phyloP scores from a whole-genome alignment of 169 alveolate species.

The Plasmodium vinckei region DNA sequence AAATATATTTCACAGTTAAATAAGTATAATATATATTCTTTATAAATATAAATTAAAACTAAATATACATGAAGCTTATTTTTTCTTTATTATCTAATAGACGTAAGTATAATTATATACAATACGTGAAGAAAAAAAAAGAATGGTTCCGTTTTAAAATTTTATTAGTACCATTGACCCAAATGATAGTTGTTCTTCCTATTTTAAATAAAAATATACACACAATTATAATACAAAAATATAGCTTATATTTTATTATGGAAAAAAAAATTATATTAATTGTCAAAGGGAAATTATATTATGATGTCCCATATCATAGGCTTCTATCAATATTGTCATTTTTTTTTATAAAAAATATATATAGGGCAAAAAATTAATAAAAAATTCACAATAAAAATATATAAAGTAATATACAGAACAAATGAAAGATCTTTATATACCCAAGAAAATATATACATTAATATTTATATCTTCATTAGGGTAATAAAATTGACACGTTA shows the following conservation, averaged over 20 bases:
- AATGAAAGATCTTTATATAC: neutral
- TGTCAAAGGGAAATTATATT: too few species aligned
- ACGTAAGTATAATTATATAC: neutral
- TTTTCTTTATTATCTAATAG: neutral
- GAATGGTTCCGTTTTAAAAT: neutral
- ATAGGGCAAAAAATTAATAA: neutral
- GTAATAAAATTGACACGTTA: conserved; percentile 5
- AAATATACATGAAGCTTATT: neutral
- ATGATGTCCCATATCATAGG: too few species aligned
- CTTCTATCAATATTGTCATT: too few species aligned
- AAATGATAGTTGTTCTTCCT: too few species aligned
- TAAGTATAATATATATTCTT: neutral
- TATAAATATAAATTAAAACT: neutral
- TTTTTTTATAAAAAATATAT: too few species aligned
- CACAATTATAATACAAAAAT: too few species aligned
- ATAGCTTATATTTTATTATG: too few species aligned
- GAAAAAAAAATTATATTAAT: too few species aligned
- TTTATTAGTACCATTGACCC: too few species aligned
- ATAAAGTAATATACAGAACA: neutral
- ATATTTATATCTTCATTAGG: neutral
- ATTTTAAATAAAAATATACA: too few species aligned
- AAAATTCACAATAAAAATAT: neutral
- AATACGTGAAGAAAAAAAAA: conserved; percentile 3
- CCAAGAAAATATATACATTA: conserved; percentile 2
- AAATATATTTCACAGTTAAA: neutral